Percentiles rank a stretch among this genome's conserved stretches.
Conservation (phyloP, 768 basidiomycete species). For the Xerocomellus intermedius region DNA sequence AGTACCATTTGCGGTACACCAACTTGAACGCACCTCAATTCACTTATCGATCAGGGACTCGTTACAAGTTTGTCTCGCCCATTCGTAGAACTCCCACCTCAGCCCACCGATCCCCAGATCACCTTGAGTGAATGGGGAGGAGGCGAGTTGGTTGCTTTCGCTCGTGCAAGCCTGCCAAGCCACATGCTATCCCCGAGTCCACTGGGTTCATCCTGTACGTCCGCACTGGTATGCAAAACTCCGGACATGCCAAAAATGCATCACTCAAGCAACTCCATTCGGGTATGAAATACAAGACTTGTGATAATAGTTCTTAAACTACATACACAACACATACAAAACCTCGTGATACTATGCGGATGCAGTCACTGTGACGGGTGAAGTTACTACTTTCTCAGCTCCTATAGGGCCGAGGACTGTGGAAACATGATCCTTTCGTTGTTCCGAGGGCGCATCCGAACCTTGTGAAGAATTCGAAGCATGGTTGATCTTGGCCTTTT, state of each 20-base stretch:
- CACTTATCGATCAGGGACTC: no score
- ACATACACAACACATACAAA: not conserved
- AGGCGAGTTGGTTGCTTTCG: no score
- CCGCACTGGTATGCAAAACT: no score
- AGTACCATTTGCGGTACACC: no score
- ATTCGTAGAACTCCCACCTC: no score
- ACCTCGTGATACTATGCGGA: constrained; percentile 13
- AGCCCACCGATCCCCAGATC: no score
- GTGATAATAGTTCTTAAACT: not conserved
- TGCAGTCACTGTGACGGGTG: constrained; percentile 15
- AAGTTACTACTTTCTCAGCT: not conserved
- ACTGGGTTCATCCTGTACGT: not conserved
- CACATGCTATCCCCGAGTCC: not conserved
- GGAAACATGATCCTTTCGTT: not conserved
- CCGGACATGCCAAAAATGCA: no score
- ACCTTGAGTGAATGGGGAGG: no score
- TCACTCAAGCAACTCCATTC: not conserved
- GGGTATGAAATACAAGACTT: not conserved
- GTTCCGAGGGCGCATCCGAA: constrained; percentile 19
- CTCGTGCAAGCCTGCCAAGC: no score
- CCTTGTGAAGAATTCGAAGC: constrained; percentile 17
- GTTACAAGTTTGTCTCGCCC: no score
- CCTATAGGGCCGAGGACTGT: not conserved
- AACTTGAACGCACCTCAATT: not conserved
- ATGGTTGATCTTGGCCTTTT: constrained; percentile 54